These are phyloP conservation scores for Euphorbia tirucalli DNA, from an alignment of 345 rosid genomes.

Conservation along the genomic window DNA sequence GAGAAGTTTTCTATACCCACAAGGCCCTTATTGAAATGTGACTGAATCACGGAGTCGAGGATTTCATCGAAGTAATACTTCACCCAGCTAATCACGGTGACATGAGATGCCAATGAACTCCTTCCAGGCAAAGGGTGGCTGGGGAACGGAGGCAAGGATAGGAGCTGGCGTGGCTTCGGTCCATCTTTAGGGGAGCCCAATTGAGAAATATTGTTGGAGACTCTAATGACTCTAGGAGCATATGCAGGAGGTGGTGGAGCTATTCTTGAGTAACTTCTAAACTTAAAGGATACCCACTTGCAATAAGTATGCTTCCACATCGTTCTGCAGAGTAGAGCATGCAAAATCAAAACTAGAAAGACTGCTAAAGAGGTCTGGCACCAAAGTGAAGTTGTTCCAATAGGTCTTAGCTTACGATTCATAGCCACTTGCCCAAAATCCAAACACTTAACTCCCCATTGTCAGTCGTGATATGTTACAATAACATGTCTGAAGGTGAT, in stretches of 20 bases:
- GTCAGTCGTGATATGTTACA: too few relatives aligned
- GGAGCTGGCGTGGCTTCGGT: constrained; percentile 82
- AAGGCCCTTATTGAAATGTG: constrained; percentile 85
- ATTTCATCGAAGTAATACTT: constrained; percentile 74
- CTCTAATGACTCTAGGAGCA: constrained; percentile 43
- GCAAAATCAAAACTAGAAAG: neutral
- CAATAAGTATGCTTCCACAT: constrained; percentile 2
- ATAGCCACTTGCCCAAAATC: neutral
- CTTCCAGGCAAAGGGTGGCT: constrained; percentile 56
- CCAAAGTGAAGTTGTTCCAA: neutral
- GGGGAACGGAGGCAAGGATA: constrained; percentile 81
- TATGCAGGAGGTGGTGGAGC: constrained; percentile 45
- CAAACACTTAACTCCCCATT: too few relatives aligned
- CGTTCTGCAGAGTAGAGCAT: neutral
- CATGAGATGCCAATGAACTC: constrained; percentile 26
- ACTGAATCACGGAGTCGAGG: constrained; percentile 50
- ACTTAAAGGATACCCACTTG: neutral
- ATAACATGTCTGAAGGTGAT: too few relatives aligned
- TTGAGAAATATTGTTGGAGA: constrained; percentile 55
- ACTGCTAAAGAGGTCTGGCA: neutral
- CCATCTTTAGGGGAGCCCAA: constrained; percentile 54
- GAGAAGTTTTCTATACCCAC: constrained; percentile 35
- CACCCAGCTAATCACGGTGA: constrained; percentile 83
- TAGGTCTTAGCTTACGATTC: neutral
- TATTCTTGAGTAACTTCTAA: constrained; percentile 49